Percentiles rank a stretch among this genome's conserved stretches.
phyloP scores from a whole-genome alignment of 306 rosid species.

The Hippophae rhamnoides region DNA sequence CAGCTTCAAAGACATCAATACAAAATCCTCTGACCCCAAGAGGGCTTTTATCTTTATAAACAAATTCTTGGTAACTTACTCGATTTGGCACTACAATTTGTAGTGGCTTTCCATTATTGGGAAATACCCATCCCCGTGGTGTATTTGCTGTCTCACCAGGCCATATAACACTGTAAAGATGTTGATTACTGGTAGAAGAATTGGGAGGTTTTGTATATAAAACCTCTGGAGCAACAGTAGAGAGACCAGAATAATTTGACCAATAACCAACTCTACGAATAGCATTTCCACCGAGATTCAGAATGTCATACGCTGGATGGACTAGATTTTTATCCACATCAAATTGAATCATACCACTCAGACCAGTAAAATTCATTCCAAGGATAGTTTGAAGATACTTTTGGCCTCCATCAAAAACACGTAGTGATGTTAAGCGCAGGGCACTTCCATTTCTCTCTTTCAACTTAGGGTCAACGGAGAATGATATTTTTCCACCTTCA shows the following conservation, averaged over 20 bases:
- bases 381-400: constrained; percentile 49
- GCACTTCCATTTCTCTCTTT: constrained; percentile 41
- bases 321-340: constrained; percentile 43
- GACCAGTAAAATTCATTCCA: constrained; percentile 50
- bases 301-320: constrained; percentile 63
- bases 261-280: constrained; percentile 56
- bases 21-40: constrained; percentile 67
- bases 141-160: constrained; percentile 46
- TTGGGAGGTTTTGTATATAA: constrained; percentile 28
- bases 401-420: constrained; percentile 50
- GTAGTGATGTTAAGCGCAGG: constrained; percentile 53
- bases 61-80: constrained; percentile 51
- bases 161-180: constrained; percentile 56
- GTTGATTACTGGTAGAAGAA: constrained; percentile 28
- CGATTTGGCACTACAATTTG: constrained; percentile 72
- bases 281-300: constrained; percentile 60
- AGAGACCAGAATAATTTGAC: constrained; percentile 62
- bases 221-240: constrained; percentile 50
- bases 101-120: constrained; percentile 78
- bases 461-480: constrained; percentile 64
- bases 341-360: constrained; percentile 62
- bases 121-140: constrained; percentile 93
- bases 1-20: constrained; percentile 81
- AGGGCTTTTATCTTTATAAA: constrained; percentile 44
- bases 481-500: constrained; percentile 61